Base-by-base conservation (phyloP, 768 basidiomycete genomes). In the Suillus subluteus region DNA sequence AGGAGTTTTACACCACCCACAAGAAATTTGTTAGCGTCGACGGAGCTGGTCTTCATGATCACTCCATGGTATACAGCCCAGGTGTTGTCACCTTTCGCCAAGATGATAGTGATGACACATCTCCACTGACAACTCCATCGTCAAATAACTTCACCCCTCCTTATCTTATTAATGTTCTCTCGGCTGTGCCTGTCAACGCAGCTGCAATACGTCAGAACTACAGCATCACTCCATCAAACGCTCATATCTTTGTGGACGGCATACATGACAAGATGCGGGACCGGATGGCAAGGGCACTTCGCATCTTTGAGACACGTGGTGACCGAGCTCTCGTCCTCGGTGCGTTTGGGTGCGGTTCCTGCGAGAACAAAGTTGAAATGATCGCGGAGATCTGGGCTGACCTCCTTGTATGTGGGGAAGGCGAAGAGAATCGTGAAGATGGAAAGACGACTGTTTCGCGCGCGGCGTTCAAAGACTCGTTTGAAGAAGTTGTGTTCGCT, bases 51-150 rank as follows among this genome's bases (percentile, higher is more conserved):
- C 68, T 83, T 26, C 76, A 81, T n/a, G 82, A 83, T 65, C 82
- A 84, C 62, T 79, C 83, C 21, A 81, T 84, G 76, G 78, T 84
- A 43, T 84, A 82, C 70, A 79, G 80, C 41, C 83, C 83, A 11
- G 76, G 76, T 18, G 79, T 84, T 35, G 75, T 79, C 52, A 80
- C 78, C 8, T 78, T 84, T 71, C 76, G 82, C n/a, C 77, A 77
- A 58, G 83, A 83, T 50, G 74, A 79, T 32, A 74, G 68, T 30
- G 75, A 72, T 62, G 69, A 55, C 69, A 67, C 67, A 65, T 72
- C 70, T 65, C 44, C 37, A 18, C 62, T 70, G 38, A 41, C 30
- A 38, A 62, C 64, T 35, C 13, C 21, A 35, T 62, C 56, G 26
- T 67, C 69, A 35, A 64, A 65, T 69, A 73, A 66, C 70, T 80